Base-by-base conservation (phyloP, 495 filamentous ascomycete species). In the Copromyces sp. region DNA sequence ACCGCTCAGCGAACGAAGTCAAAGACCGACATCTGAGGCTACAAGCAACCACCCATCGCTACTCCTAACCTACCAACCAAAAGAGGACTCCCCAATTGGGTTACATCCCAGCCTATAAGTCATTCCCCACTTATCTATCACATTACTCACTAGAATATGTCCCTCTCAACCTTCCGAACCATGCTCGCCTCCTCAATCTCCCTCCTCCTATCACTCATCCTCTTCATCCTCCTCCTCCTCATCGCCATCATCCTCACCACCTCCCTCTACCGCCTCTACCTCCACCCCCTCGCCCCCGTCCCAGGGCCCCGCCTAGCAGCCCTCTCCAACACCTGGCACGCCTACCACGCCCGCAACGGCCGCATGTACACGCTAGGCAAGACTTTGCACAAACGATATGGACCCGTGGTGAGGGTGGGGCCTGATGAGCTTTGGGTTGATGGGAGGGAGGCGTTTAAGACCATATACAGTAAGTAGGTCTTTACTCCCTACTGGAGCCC, bases 361-460 rank as follows among this genome's bases (percentile, higher is more conserved):
- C 72, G 75, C 5, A 78, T 81, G 73, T 68, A 77, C 20, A 68
- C 74, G 6, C 39, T 84, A 16, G 76, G 74, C 0, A 78, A 80
- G 45, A 72, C 71, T 0, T 76, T 90, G 9, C 89, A 90, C 71
- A 37, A 76, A 20, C 77, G 77, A 32, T 87, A 89, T 76, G 89
- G 89, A 0, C 78, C 81, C 2, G 76, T 86, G 2, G 89, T 91
- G 37, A 84, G 88, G 2, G 78, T 90, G 12, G 89, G 88, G 0
- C 88, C 89, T 1, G 83, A 86, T 41, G 81, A 82, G 39, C 78
- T 90, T 11, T 89, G 85, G 69, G 82, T 90, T 9, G 77, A 83
- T 41, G 84, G 84, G 42, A 74, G 69, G 0, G 80, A 79, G 17
- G 84, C 77, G 0, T 84, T 87, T 65, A 74, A 73, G 14, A 70